Evolutionary conservation across 75 land plant species (phyloP).

Genomic region (Pinus taeda): DNA sequence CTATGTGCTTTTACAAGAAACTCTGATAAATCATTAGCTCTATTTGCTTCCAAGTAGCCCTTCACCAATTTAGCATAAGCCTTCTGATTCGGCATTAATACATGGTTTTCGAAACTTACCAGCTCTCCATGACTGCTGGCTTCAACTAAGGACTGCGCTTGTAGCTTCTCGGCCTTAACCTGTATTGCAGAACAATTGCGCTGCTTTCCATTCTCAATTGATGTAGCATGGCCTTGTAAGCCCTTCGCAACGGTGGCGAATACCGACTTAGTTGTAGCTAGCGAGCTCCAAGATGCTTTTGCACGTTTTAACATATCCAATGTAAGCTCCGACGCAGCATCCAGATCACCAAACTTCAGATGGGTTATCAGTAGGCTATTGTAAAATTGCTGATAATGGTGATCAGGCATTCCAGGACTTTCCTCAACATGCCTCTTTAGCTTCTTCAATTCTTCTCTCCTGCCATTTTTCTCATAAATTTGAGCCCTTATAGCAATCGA

Average conservation of each 20-base stretch:
- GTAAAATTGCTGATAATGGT: slow-evolving; percentile 45
- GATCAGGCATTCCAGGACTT: slow-evolving; percentile 25
- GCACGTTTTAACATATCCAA: slow-evolving; percentile 51
- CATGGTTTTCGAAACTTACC: slow-evolving; percentile 40
- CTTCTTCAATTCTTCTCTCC: slow-evolving; percentile 52
- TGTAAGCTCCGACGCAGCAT: slow-evolving; percentile 44
- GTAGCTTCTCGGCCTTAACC: slow-evolving; percentile 14
- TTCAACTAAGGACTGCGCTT: slow-evolving; percentile 15
- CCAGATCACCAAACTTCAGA: slow-evolving; percentile 56
- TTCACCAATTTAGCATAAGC: slow-evolving; percentile 52
- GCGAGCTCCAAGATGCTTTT: slow-evolving; percentile 41
- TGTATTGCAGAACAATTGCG: not conserved
- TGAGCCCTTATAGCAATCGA: slow-evolving; percentile 46
- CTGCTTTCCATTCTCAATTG: too few relatives aligned
- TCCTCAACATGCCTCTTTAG: slow-evolving; percentile 53
- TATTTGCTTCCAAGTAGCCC: slow-evolving; percentile 56
- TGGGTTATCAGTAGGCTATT: slow-evolving; percentile 54
- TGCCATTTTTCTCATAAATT: slow-evolving; percentile 65
- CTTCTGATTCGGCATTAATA: slow-evolving; percentile 59
- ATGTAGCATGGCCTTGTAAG: not conserved
- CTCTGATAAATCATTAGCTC: slow-evolving; percentile 40
- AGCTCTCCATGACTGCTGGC: slow-evolving; percentile 36
- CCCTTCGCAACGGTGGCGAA: slow-evolving; percentile 11
- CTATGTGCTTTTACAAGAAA: slow-evolving; percentile 55
- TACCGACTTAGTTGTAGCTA: slow-evolving; percentile 30